These are phyloP conservation scores for Annulohypoxylon stygium DNA, from an alignment of 495 filamentous ascomycete species.

Conservation along the genomic window DNA sequence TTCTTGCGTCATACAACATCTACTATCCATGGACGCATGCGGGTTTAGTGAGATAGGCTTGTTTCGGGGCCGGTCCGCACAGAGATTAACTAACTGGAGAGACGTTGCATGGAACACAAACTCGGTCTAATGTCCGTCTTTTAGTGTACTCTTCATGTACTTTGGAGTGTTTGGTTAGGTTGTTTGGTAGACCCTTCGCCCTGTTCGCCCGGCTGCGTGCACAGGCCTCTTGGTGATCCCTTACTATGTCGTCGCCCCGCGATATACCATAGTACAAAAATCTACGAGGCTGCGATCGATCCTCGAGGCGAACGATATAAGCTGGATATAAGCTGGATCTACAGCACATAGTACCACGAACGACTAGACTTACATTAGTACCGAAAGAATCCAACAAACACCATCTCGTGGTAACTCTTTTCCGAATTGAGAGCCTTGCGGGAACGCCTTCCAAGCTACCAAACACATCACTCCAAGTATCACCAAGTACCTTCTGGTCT, in stretches of 20 bases:
- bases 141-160: background rate
- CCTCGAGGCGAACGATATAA: constrained; percentile 16
- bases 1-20: constrained; percentile 29
- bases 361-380: constrained; percentile 23
- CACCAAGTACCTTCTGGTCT: constrained; percentile 47
- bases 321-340: constrained; percentile 1
- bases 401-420: constrained; percentile 32
- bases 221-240: constrained; percentile 32
- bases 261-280: constrained; percentile 2
- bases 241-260: constrained; percentile 32
- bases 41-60: constrained; percentile 42
- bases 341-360: constrained; percentile 15
- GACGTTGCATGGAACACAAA: constrained; percentile 14
- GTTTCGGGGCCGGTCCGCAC: constrained; percentile 33
- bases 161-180: background rate
- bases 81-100: constrained; percentile 29
- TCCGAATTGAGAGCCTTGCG: constrained; percentile 31
- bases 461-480: constrained; percentile 48
- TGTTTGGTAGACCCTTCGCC: constrained; percentile 5
- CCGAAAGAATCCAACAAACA: constrained; percentile 32
- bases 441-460: constrained; percentile 27
- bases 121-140: constrained; percentile 37
- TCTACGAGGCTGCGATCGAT: constrained; percentile 25
- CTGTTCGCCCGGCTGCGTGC: constrained; percentile 25
- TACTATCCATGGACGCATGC: constrained; percentile 3